Base-by-base conservation (phyloP, 176 grass and related monocot species). In the Canna indica region DNA sequence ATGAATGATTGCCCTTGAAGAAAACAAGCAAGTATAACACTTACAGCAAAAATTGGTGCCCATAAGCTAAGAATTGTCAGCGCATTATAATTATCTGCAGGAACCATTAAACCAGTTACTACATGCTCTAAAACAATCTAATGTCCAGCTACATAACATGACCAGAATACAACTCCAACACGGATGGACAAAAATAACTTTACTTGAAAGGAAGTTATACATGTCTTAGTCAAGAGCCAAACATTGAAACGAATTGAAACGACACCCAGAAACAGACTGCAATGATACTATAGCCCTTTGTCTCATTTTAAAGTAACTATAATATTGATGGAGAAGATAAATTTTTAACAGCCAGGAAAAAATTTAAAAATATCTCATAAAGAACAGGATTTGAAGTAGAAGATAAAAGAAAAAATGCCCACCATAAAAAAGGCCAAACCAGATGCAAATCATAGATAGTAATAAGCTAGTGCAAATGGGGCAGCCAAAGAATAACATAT, bases 51-150 rank as follows among this genome's bases (percentile, higher is more conserved):
- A 35, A 96, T 78, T 53, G 91, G 91, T 67, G 91, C 88, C 91
- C 91, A 96, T 75, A 96, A 86, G 72, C 22, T 75, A 85, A 96
- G 76, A 68, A 96, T 70, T 67, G 91, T 88, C 44, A 96, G 11
- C 45, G 91, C 91, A 74, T 96, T 96, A 86, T 96, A 81, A 56
- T 96, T 91, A 81, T 87, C 91, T 96, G 91, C 75, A 84, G 75
- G 36, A 79, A 83, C 10, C 25, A 25, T 34, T 35, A 69, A 18
- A 54, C 64, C 11, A 24, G 16, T 17, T 18, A 52, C 17, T 36
- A 41, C 27, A 42, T 26, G 1, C 27, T 13, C 8, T n/a, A 24
- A 29, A 52, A 76, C 7, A 76, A 76, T 48, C 20, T 20, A 47
- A 4, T 36, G 3, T 22, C 1, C 35, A 38, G 6, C 32, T 20